phyloP scores from a whole-genome alignment of 108 stramenopile species.

The Stephanodiscus minutulus region DNA sequence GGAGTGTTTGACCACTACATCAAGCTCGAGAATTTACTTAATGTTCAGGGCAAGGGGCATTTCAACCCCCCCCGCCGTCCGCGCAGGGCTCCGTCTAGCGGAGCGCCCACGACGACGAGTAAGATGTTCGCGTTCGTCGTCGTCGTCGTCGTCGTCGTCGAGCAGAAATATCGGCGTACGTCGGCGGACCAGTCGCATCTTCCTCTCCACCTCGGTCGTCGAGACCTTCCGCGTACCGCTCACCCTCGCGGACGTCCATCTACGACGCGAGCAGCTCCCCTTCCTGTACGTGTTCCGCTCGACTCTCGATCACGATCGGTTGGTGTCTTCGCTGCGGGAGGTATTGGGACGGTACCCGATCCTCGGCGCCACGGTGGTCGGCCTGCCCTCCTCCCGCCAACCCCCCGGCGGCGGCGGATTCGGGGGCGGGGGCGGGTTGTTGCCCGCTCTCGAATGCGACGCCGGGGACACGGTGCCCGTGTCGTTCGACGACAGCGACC shows the following conservation, averaged over 20 bases:
- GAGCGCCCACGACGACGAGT: neutral
- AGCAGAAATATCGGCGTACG: neutral
- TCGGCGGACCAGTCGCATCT: neutral
- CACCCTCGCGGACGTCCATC: slow-evolving; percentile 28
- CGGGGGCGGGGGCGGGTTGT: neutral
- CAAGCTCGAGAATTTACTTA: no score
- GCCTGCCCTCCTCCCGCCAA: neutral
- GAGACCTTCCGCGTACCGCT: slow-evolving; percentile 19
- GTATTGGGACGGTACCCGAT: slow-evolving; percentile 28
- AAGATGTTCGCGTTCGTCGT: neutral
- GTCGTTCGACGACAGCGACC: slow-evolving; percentile 22
- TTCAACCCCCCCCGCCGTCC: neutral
- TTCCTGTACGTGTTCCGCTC: slow-evolving; percentile 41
- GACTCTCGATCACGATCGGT: slow-evolving; percentile 2
- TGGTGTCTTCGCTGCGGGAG: slow-evolving; percentile 21
- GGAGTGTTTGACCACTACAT: no score
- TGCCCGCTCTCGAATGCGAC: slow-evolving; percentile 20
- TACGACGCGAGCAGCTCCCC: slow-evolving; percentile 38
- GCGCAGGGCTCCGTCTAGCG: neutral
- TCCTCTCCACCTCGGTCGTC: slow-evolving; percentile 14
- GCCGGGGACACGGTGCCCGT: slow-evolving; percentile 18
- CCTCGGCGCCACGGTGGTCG: slow-evolving; percentile 20
- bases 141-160: neutral
- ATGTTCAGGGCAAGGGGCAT: neutral
- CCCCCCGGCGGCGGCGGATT: no score